A percentile compares a stretch with the other conserved stretches of the same genome.
Conservation (phyloP, 1,284 basidiomycete species). For the Phellopilus nigrolimitatus region DNA sequence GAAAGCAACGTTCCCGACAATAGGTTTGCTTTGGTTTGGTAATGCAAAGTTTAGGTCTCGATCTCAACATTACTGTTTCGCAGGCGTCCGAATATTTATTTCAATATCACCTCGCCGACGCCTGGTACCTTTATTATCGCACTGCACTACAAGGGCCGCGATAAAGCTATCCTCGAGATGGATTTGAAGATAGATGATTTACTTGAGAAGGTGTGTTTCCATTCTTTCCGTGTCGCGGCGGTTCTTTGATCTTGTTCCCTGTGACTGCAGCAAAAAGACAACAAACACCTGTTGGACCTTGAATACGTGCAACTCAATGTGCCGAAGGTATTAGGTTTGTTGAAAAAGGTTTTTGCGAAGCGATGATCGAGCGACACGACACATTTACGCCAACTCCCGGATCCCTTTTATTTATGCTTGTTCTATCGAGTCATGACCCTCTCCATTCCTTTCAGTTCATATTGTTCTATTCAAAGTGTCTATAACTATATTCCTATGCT, state of each 20-base stretch:
- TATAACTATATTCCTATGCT: constrained; percentile 15
- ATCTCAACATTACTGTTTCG: constrained; percentile 7
- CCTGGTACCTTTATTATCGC: constrained; percentile 99
- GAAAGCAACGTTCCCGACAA: constrained; percentile 99
- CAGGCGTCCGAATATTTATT: constrained; percentile 96
- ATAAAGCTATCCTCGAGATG: constrained; percentile 99
- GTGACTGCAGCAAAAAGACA: constrained; percentile 86
- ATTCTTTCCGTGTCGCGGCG: background rate
- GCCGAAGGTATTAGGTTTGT: constrained; percentile 84
- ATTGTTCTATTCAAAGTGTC: constrained; percentile 9
- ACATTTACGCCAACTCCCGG: constrained; percentile 5
- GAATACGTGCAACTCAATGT: constrained; percentile 98
- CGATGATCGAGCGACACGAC: constrained; percentile 45
- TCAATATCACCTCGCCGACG: constrained; percentile 96
- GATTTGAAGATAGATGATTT: constrained; percentile 99
- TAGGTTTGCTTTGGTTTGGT: constrained; percentile 50
- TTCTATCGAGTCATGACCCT: constrained; percentile 11
- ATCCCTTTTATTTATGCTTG: constrained; percentile 14
- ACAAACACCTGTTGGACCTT: constrained; percentile 90
- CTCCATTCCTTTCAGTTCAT: constrained; percentile 3
- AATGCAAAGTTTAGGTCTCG: background rate
- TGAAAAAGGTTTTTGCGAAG: constrained; percentile 89
- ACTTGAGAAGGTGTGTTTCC: constrained; percentile 76
- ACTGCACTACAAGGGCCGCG: constrained; percentile 97
- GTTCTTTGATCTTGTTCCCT: constrained; percentile 3